Conservation (phyloP, 2,329 filamentous ascomycete species). For the Bipolaris victoriae region DNA sequence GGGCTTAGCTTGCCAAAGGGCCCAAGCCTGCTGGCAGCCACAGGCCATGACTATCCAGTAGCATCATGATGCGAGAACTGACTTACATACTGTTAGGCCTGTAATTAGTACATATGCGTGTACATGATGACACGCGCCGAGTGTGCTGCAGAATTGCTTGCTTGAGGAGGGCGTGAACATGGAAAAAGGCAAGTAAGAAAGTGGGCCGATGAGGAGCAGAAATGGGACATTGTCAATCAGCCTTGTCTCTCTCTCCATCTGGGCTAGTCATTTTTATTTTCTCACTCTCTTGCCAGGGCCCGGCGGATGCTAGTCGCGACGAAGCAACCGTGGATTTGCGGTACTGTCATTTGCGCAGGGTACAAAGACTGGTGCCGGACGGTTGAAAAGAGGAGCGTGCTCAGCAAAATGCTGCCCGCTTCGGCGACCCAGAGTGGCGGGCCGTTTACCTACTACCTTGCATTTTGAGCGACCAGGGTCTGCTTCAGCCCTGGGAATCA, state of each 20-base stretch:
- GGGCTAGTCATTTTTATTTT: not conserved
- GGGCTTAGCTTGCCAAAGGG: conserved; percentile 33
- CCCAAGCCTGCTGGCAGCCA: conserved; percentile 26
- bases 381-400: conserved; percentile 29
- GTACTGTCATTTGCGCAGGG: conserved; percentile 48
- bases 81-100: conserved; percentile 45
- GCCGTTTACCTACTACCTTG: conserved; percentile 25
- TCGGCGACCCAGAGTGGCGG: conserved; percentile 34
- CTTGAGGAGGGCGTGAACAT: conserved; percentile 24
- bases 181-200: conserved; percentile 27
- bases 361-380: conserved; percentile 27
- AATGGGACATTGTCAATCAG: conserved; percentile 20
- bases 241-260: conserved; percentile 5
- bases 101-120: conserved; percentile 20
- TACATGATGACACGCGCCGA: conserved; percentile 43
- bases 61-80: conserved; percentile 31
- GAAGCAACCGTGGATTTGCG: conserved; percentile 29
- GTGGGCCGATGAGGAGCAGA: conserved; percentile 22
- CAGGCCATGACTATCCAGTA: conserved; percentile 27
- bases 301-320: conserved; percentile 27
- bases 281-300: conserved; percentile 3
- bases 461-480: conserved; percentile 19
- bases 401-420: conserved; percentile 23
- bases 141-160: conserved; percentile 19
- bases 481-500: conserved; percentile 14